Conservation (phyloP, 352 stramenopile genomes). For the Pythium sukuiense region DNA sequence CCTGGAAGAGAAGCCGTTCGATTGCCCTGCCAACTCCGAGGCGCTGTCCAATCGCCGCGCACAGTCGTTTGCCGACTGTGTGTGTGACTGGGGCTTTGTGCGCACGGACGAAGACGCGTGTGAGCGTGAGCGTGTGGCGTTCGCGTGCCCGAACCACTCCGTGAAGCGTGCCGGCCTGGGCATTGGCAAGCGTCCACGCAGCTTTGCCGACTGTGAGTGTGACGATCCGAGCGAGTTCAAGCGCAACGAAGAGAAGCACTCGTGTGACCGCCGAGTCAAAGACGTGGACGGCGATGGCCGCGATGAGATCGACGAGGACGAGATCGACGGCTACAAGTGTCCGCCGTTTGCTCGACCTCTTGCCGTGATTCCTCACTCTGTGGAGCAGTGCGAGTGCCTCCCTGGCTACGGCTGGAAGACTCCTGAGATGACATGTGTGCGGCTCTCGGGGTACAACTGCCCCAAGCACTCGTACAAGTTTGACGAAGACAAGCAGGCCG, state of each 20-base stretch:
- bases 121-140: slow-evolving; percentile 51
- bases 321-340: slow-evolving; percentile 41
- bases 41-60: slow-evolving; percentile 32
- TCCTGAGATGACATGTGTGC: slow-evolving; percentile 64
- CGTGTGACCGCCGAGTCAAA: slow-evolving; percentile 35
- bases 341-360: slow-evolving; percentile 60
- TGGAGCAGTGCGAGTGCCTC: slow-evolving; percentile 79
- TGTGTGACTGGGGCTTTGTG: slow-evolving; percentile 75
- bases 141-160: slow-evolving; percentile 65
- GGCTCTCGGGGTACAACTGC: slow-evolving; percentile 58
- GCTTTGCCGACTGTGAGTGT: slow-evolving; percentile 81
- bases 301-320: slow-evolving; percentile 21
- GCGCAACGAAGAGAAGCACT: slow-evolving; percentile 60
- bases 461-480: slow-evolving; percentile 57
- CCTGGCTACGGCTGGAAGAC: slow-evolving; percentile 71
- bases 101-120: slow-evolving; percentile 45
- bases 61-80: slow-evolving; percentile 65
- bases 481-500: slow-evolving; percentile 32
- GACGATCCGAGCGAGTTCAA: slow-evolving; percentile 39
- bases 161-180: slow-evolving; percentile 40
- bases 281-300: slow-evolving; percentile 28
- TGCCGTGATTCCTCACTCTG: slow-evolving; percentile 53
- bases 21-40: slow-evolving; percentile 34
- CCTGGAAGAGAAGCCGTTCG: slow-evolving; percentile 23
- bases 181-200: slow-evolving; percentile 38